Base-by-base conservation (phyloP, 2,329 filamentous ascomycete genomes). In the Trichoderma sp. region DNA sequence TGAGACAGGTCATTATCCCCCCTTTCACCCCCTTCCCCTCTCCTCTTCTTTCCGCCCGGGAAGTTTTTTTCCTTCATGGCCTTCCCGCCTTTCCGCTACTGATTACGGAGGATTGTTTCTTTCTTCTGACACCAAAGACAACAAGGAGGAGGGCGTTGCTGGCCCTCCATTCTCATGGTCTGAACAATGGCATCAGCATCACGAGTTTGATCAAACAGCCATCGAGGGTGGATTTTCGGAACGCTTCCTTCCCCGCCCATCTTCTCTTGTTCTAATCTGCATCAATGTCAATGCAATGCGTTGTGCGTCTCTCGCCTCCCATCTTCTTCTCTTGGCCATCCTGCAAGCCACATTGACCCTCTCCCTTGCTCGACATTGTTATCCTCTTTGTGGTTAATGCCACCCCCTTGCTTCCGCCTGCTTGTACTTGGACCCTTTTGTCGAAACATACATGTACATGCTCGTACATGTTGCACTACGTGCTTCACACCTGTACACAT, bases 1-100 rank as follows among this genome's bases (percentile, higher is more conserved):
- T 65, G 62, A 74, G 71, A 66, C 71, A 66, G 29, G 41, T 56
- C 71, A 65, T 45, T 65, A 24, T 38, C 21, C 50, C 50, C 31
- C 45, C 53, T 41, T 31, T 38, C n/a, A 12, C 53, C 45, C 18
- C 31, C 53, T 4, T 60, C 21, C 24, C 33, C 50, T 33, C 31
- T 24, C n/a, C 35, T 69, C 21, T 24, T 31, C 66, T 24, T 35
- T 6, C 35, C 16, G 18, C 14, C 29, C 31, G 31, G 50, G 33
- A 33, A 35, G 31, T 38, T 41, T 59, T 29, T 56, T 35, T 12
- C 18, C 56, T 9, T 31, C 56, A 60, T 60, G 12, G 27, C 56
- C 60, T 35, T 35, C 18, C 60, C 60, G 60, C 33, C 21, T 63
- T 11, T 63, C 60, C 16, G 29, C 18, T 35, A 31, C 18, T 21